Conservation (phyloP, 176 grass and related monocot genomes). For the Oryza longistaminata region DNA sequence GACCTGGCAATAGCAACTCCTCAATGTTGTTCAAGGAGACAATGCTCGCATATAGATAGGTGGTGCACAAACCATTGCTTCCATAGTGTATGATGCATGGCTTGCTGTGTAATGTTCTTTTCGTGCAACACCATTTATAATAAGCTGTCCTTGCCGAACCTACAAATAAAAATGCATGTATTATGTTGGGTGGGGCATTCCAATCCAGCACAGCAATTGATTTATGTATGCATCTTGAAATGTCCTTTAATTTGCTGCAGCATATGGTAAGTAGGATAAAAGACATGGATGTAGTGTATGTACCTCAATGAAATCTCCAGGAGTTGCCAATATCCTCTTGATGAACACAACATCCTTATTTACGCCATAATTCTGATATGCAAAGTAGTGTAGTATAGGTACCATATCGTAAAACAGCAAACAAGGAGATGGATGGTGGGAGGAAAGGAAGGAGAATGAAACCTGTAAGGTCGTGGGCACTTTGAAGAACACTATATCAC, state of each 20-base stretch:
- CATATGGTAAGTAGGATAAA: neutral
- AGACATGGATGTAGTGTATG: slow-evolving; percentile 17
- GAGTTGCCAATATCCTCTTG: slow-evolving; percentile 54
- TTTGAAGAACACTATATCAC: slow-evolving; percentile 52
- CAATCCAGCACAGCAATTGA: neutral
- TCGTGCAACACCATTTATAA: slow-evolving; percentile 49
- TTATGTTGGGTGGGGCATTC: neutral
- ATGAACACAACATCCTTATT: slow-evolving; percentile 55
- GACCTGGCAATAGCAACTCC: slow-evolving; percentile 68
- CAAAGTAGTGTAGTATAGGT: neutral
- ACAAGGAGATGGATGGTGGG: neutral
- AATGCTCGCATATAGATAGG: slow-evolving; percentile 43
- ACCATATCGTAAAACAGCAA: neutral
- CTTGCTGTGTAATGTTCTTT: slow-evolving; percentile 37
- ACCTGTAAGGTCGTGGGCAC: slow-evolving; percentile 41
- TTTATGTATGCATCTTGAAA: neutral
- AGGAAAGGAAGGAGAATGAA: neutral
- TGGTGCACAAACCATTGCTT: slow-evolving; percentile 55
- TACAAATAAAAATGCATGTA: neutral
- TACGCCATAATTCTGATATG: slow-evolving; percentile 43
- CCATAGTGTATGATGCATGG: slow-evolving; percentile 39
- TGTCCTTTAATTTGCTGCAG: neutral
- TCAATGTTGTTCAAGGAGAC: slow-evolving; percentile 68
- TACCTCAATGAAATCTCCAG: slow-evolving; percentile 63
- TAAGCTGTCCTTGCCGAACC: slow-evolving; percentile 51